Base-by-base conservation (phyloP, 2,329 filamentous ascomycete species). In the Fusarium nisikadoi region DNA sequence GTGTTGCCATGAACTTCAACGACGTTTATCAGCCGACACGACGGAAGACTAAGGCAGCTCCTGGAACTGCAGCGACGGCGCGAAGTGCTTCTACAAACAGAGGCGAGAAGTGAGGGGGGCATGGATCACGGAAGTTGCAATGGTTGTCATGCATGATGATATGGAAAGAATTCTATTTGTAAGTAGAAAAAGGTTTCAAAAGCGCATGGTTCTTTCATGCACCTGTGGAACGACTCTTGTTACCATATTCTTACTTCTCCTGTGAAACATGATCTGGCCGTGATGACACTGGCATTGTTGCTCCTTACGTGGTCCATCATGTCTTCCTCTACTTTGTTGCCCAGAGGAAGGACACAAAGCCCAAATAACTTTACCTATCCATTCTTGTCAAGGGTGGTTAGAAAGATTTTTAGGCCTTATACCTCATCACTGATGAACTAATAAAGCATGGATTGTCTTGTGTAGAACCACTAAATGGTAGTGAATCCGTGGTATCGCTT, bases 1-100 rank as follows among this genome's bases (percentile, higher is more conserved):
- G 94, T 42, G 94, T 98, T 50, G 93, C 96, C 43, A 98, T 99
- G 94, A 99, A 98, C 83, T 99, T 98, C 83, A 99, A 99, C 82
- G 95, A 98, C 80, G 93, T 97, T 31, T 98, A 98, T 81, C 89
- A 93, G 81, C 93, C 94, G 19, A 89, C 91, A 47, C 87, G 91
- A 76, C 88, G 91, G 80, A 90, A 91, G 82, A 83, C 87, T 65
- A 86, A 84, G 81, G 56, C 76, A 9, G 70, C 74, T 17, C 71
- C 76, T 11, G 72, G 76, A 10, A 64, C 70, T 16, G 67, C 59
- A n/a, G 61, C 71, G 23, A 71, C 74, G 33, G 69, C 75, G 31
- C 77, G 75, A 36, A 69, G 64, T 47, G 49, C 55, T 33, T 72
- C 71, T 23, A 65, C 70, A 35, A 74, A 76, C n/a, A 80, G 75